Base-by-base conservation (phyloP, 768 basidiomycete species). In the Boletus reticuloceps region DNA sequence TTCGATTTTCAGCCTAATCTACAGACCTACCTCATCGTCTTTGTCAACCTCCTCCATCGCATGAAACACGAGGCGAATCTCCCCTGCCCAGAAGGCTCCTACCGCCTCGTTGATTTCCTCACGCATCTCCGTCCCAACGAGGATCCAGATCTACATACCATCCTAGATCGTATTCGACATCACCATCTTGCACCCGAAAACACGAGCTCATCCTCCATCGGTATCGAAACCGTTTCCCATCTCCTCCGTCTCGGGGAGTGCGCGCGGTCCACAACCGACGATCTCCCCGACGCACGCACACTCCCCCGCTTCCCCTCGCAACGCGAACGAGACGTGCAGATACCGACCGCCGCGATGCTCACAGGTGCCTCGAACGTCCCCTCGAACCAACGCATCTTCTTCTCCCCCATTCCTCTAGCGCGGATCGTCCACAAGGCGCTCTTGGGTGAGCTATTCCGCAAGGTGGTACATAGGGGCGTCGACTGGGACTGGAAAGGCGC, bases 1-100 rank as follows among this genome's bases (percentile, higher is more conserved):
- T 65, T 74, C 34, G 63, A 65, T 2, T 62, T 77, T 13, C 58
- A 60, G 1, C 61, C 75, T 13, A 73, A 71, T 32, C 58, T 72
- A 8, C 68, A 65, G 41, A 75, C 74, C 2, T 82, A 81, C 56
- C 69, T 69, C 39, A 65, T 73, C 16, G 69, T 80, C 32, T 12
- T 79, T 32, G 71, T 74, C 6, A 73, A 69, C 50, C 59, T 83
- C 59, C 69, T 72, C n/a, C 53, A 55, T 22, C 66, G 69, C 11
- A 70, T 70, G 54, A 72, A 61, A 50, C 54, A 34, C 34, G 69
- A 70, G 49, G 25, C 52, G 11, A 56, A 36, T 19, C 49, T 48
- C 4, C 37, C 47, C 14, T 42, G 51, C 5, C n/a, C 20, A 11
- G 32, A 55, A 6, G 56, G 43, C 2, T 43, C 60, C 5, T 60